phyloP scores from a whole-genome alignment of 2,329 filamentous ascomycete genomes.

The Cladophialophora carrionii region DNA sequence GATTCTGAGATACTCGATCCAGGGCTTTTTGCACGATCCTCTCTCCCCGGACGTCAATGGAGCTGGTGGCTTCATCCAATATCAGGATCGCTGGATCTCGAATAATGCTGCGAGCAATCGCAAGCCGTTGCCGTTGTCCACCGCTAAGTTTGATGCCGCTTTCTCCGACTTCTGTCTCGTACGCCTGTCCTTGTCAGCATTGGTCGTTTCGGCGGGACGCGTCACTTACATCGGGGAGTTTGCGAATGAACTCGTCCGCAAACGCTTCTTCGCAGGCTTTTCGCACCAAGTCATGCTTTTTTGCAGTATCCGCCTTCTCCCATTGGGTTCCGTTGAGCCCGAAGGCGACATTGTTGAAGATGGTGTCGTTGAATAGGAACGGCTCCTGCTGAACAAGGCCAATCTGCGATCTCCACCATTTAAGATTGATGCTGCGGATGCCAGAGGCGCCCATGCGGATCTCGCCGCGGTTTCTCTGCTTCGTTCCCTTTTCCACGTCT shows the following conservation, averaged over 20 bases:
- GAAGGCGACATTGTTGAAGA: conserved; percentile 65
- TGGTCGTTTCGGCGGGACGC: neutral
- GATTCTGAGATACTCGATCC: conserved; percentile 59
- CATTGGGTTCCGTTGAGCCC: conserved; percentile 53
- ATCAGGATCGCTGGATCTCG: conserved; percentile 68
- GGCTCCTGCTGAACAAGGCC: conserved; percentile 70
- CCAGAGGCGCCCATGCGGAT: conserved; percentile 60
- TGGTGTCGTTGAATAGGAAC: conserved; percentile 68
- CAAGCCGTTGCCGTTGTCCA: conserved; percentile 82
- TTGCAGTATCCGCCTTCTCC: conserved; percentile 42
- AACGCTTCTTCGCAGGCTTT: conserved; percentile 69
- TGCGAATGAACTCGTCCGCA: conserved; percentile 69
- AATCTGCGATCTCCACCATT: conserved; percentile 63
- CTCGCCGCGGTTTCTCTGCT: conserved; percentile 45
- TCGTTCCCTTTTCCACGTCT: conserved; percentile 3
- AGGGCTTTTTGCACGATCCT: conserved; percentile 60
- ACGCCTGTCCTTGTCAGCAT: conserved; percentile 54
- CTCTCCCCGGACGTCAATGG: conserved; percentile 62
- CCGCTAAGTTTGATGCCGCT: conserved; percentile 76
- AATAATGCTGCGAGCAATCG: conserved; percentile 72
- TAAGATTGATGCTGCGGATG: conserved; percentile 62
- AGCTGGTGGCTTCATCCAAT: conserved; percentile 76
- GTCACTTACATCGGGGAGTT: conserved; percentile 55
- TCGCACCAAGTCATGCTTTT: conserved; percentile 56
- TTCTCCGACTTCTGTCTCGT: conserved; percentile 75